Percentiles rank a stretch among this genome's conserved stretches.
These are phyloP conservation scores for Cystofilobasidium ferigula DNA, from an alignment of 768 basidiomycete species.

Conservation along the genomic window DNA sequence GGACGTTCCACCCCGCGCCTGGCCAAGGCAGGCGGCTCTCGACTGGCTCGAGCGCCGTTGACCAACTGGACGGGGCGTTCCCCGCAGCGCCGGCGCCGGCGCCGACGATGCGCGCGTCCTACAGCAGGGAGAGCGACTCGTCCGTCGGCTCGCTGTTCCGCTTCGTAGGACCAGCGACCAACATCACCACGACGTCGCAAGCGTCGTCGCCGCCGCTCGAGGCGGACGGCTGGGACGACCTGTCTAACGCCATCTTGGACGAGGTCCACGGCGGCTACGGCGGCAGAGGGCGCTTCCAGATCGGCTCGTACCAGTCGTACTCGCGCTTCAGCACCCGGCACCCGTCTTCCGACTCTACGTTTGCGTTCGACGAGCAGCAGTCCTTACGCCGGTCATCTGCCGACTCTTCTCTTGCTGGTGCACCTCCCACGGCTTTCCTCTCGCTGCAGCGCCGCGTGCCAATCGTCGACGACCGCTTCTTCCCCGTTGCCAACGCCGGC, in stretches of 20 bases:
- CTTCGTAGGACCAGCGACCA: background rate
- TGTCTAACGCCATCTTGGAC: background rate
- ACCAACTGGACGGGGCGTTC: no score
- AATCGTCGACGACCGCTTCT: background rate
- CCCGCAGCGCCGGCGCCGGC: no score
- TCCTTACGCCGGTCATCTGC: background rate
- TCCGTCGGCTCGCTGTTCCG: background rate
- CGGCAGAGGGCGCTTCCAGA: background rate
- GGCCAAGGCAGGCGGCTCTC: background rate
- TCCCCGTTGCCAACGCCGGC: background rate
- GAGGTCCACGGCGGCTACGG: background rate
- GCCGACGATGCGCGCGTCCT: no score
- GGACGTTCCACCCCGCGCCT: background rate
- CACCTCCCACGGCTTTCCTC: background rate
- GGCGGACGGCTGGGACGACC: conserved; percentile 15
- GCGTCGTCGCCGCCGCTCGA: background rate
- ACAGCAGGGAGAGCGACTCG: background rate
- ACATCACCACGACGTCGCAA: background rate
- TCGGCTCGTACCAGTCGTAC: background rate
- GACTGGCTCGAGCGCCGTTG: background rate
- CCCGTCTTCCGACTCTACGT: conserved; percentile 13
- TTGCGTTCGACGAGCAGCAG: conserved; percentile 13
- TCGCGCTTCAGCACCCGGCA: background rate
- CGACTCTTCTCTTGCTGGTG: background rate
- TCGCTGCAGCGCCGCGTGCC: background rate